phyloP scores from a whole-genome alignment of 2,329 filamentous ascomycete species.

The Orbilia blumenaviensis region DNA sequence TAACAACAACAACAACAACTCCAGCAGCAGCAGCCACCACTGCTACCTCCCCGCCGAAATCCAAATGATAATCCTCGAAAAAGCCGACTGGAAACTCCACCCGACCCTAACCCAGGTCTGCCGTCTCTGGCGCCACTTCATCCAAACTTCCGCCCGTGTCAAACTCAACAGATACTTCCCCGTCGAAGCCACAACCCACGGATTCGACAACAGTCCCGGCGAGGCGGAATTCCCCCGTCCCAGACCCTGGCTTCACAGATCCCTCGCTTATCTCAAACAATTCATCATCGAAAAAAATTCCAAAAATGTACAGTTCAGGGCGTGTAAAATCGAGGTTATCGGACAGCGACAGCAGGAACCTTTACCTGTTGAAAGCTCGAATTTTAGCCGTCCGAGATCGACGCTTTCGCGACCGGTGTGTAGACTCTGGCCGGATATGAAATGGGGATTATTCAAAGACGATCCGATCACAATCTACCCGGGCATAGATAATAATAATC shows the following conservation, averaged over 20 bases:
- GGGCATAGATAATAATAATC: background rate
- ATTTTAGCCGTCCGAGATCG: too few relatives aligned
- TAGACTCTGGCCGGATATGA: slow-evolving; percentile 31
- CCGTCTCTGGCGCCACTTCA: slow-evolving; percentile 33
- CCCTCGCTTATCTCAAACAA: slow-evolving; percentile 20
- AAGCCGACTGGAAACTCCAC: slow-evolving; percentile 25
- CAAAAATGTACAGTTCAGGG: too few relatives aligned
- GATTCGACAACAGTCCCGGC: slow-evolving; percentile 25
- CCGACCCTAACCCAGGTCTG: slow-evolving; percentile 25
- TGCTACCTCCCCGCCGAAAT: slow-evolving; percentile 17
- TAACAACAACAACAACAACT: background rate
- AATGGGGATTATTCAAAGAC: slow-evolving; percentile 23
- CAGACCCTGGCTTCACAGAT: slow-evolving; percentile 28
- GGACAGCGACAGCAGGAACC: too few relatives aligned
- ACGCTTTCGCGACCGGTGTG: background rate
- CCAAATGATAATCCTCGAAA: slow-evolving; percentile 24
- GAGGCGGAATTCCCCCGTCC: slow-evolving; percentile 21
- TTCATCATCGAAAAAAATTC: background rate
- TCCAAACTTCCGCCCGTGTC: slow-evolving; percentile 2
- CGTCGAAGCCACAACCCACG: slow-evolving; percentile 4
- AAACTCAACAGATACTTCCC: slow-evolving; percentile 37
- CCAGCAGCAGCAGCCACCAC: too few relatives aligned
- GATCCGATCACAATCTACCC: slow-evolving; percentile 32
- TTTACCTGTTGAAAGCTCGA: too few relatives aligned
- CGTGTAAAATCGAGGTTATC: slow-evolving; percentile 13